These are phyloP conservation scores for Debaryomyces prosopidis DNA, from an alignment of 805 yeast genomes.

Conservation along the genomic window DNA sequence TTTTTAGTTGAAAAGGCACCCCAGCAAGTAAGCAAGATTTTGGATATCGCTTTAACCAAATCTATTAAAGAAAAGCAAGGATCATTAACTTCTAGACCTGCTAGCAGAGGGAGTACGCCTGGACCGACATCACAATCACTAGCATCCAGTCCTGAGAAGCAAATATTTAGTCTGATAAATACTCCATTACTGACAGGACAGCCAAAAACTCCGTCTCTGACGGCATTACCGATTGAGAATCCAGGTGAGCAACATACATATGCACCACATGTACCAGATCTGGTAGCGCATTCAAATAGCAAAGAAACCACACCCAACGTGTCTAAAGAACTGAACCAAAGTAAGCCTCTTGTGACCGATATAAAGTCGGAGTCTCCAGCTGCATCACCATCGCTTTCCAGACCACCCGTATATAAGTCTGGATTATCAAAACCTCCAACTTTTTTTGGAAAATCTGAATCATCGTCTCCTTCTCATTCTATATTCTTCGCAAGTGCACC, in stretches of 20 bases:
- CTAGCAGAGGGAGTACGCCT: conserved; percentile 23
- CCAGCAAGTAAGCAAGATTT: conserved; percentile 72
- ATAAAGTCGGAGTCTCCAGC: neutral
- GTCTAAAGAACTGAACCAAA: neutral
- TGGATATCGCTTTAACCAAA: conserved; percentile 79
- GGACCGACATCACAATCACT: conserved; percentile 9
- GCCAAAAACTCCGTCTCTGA: neutral
- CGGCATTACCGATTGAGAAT: neutral
- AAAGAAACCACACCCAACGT: neutral
- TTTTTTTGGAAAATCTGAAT: conserved; percentile 12
- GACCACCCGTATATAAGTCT: conserved; percentile 24
- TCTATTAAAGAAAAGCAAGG: conserved; percentile 56
- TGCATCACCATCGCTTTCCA: conserved; percentile 10
- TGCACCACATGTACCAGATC: neutral
- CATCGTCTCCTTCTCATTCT: conserved; percentile 24
- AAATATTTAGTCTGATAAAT: neutral
- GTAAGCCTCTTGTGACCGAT: neutral
- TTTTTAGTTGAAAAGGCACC: conserved; percentile 81
- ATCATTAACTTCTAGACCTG: conserved; percentile 15
- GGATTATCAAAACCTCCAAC: conserved; percentile 27
- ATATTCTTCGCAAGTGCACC: conserved; percentile 16
- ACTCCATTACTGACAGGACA: neutral
- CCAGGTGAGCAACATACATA: neutral
- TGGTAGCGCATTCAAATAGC: neutral
- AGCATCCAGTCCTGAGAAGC: conserved; percentile 1